Base-by-base conservation (phyloP, 306 rosid species). In the Castanospermum australe region DNA sequence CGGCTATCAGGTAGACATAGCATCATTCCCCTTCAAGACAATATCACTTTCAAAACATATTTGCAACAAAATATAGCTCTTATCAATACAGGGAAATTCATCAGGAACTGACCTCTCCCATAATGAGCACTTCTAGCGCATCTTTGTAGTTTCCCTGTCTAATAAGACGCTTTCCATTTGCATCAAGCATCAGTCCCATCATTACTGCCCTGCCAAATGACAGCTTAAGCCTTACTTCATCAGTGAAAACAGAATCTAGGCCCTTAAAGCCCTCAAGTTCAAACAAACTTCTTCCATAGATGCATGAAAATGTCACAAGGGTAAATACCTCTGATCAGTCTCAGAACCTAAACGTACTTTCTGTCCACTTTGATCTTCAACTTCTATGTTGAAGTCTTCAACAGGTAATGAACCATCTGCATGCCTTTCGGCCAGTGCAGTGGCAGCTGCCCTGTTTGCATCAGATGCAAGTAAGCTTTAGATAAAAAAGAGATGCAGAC, bases 171-270 rank as follows among this genome's bases (percentile, higher is more conserved):
- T 88, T 90, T 39, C 78, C 94, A 41, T 83, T 87, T 35, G 89
- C 73, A 81, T 90, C 92, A 79, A 90, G 92, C 92, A 90, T 90
- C 87, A 90, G 68, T 67, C 92, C 94, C 92, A 86, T 88, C 94
- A 90, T 88, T 71, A 88, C 83, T 42, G 94, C 94, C 77, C 94
- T 88, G 83, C 52, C 71, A 70, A 68, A 82, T 63, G 35, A 60
- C 20, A 71, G 56, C 77, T 65, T 67, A 67, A 82, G 67, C 50
- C 36, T 67, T 71, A 68, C 24, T 67, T 67, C 71, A 62, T 76
- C 25, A 22, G 32, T 24, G 48, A 82, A 28, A 60, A 67, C 22
- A 36, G 17, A 71, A 80, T 11, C 54, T 35, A 54, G 13, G 79
- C 48, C 22, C 35, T 14, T 67, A 30, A 63, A 75, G 14, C 67